Percentiles rank a stretch among this genome's conserved stretches.
Evolutionary conservation across 208 protist genomes (phyloP).

Genomic region (Crithidia sp.): DNA sequence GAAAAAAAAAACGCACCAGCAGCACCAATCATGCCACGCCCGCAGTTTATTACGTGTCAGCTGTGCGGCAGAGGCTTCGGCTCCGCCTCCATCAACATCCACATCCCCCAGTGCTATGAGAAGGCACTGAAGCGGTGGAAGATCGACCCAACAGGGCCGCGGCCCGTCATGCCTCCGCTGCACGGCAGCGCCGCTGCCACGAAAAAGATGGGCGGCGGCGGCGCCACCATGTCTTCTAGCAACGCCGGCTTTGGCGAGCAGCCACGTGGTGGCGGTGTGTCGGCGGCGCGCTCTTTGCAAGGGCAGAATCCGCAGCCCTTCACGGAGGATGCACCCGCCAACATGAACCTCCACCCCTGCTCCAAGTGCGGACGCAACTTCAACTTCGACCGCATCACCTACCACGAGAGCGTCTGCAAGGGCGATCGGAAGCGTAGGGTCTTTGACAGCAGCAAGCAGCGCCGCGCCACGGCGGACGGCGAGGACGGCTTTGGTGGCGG

Average conservation of each 20-base stretch:
- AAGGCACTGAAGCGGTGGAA: constrained; percentile 87
- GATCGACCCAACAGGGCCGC: constrained; percentile 72
- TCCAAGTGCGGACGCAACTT: constrained; percentile 87
- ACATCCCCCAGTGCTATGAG: constrained; percentile 90
- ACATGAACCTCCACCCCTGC: constrained; percentile 86
- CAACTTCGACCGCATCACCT: constrained; percentile 84
- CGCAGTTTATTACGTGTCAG: constrained; percentile 81
- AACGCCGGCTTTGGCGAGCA: constrained; percentile 15
- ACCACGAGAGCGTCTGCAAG: constrained; percentile 93
- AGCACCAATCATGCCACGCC: constrained; percentile 46
- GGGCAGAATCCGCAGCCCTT: constrained; percentile 17
- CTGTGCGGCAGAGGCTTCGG: constrained; percentile 85
- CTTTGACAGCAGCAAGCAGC: constrained; percentile 86
- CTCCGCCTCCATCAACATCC: constrained; percentile 82
- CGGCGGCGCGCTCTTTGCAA: constrained; percentile 52
- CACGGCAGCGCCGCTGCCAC: constrained; percentile 7
- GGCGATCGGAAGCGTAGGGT: constrained; percentile 67
- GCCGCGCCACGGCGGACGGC: constrained; percentile 41
- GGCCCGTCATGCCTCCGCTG: constrained; percentile 74
- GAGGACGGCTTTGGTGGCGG: constrained; percentile 30
- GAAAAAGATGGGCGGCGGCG: constrained; percentile 7
- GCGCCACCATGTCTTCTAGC: constrained; percentile 3
- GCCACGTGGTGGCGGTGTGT: constrained; percentile 53
- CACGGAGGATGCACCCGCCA: constrained; percentile 24
- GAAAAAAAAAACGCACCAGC: not conserved